A percentile compares a stretch with the other conserved stretches of the same genome.
Evolutionary conservation across 345 rosid species (phyloP).

Genomic region (Citrus trifoliata): DNA sequence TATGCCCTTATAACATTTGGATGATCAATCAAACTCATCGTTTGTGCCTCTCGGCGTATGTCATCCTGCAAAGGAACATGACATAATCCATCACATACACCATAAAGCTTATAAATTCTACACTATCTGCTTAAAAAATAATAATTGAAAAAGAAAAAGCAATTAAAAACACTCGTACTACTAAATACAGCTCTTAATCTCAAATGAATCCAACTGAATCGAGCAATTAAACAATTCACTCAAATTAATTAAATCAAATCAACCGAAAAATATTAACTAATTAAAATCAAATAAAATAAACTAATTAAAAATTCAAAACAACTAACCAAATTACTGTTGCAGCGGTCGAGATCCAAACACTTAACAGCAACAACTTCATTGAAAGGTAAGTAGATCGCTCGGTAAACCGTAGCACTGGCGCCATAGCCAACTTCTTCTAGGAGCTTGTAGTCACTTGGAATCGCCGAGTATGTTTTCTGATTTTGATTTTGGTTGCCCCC

Average conservation of each 20-base stretch:
- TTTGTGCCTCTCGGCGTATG: constrained; percentile 90
- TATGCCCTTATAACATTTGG: constrained; percentile 82
- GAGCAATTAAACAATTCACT: not conserved
- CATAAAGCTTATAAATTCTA: not conserved
- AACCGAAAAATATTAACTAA: not conserved
- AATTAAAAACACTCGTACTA: too few relatives aligned
- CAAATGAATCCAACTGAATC: not conserved
- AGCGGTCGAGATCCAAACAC: constrained; percentile 99
- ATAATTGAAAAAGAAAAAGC: too few relatives aligned
- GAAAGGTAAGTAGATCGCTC: constrained; percentile 87
- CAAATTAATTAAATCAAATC: not conserved
- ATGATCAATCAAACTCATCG: constrained; percentile 97
- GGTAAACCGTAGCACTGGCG: constrained; percentile 87
- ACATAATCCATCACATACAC: not conserved
- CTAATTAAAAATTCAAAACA: not conserved
- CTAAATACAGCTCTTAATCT: not conserved
- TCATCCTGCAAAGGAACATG: constrained; percentile 63
- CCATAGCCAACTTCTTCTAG: constrained; percentile 93
- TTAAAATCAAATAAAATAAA: not conserved
- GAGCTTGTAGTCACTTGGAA: constrained; percentile 65
- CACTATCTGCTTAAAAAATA: not conserved
- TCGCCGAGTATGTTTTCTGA: constrained; percentile 57
- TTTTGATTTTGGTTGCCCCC: constrained; percentile 21
- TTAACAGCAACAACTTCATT: constrained; percentile 88
- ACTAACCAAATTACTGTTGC: constrained; percentile 89